A percentile compares a stretch with the other conserved stretches of the same genome.
These are phyloP conservation scores for Phytopythium delawarense DNA, from an alignment of 352 stramenopile species.

Conservation along the genomic window DNA sequence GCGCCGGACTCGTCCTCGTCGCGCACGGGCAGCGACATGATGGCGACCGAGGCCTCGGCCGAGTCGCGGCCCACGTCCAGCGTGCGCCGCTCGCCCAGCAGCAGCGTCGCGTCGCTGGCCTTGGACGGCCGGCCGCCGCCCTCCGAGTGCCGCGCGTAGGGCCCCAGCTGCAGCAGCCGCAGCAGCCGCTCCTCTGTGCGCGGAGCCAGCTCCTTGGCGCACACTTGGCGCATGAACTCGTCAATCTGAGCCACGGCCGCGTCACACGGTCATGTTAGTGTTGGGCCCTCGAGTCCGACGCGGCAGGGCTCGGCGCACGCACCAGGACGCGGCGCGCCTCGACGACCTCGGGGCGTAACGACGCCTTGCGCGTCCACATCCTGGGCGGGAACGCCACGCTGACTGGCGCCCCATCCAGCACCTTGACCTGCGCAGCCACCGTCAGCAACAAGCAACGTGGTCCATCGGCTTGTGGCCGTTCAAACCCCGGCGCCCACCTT, in stretches of 20 bases:
- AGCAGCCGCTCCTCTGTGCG: conserved; percentile 40
- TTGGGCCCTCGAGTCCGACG: background rate
- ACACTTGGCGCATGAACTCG: conserved; percentile 67
- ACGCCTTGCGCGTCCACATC: conserved; percentile 49
- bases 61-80: conserved; percentile 18
- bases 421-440: conserved; percentile 22
- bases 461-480: too few relatives aligned
- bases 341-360: conserved; percentile 49
- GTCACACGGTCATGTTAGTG: background rate
- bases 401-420: conserved; percentile 18
- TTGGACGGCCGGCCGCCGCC: conserved; percentile 5
- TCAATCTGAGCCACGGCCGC: conserved; percentile 36
- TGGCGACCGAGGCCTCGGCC: conserved; percentile 3
- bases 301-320: conserved; percentile 1
- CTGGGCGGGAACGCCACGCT: conserved; percentile 38
- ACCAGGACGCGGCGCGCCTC: conserved; percentile 69
- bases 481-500: conserved; percentile 2
- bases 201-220: conserved; percentile 31
- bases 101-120: background rate
- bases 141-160: conserved; percentile 35
- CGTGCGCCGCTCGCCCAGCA: conserved; percentile 14
- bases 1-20: background rate
- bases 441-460: too few relatives aligned
- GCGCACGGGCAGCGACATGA: background rate
- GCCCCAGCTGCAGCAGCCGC: conserved; percentile 32